Conservation (phyloP, 2,329 filamentous ascomycete genomes). For the Paradendryphiella salina region DNA sequence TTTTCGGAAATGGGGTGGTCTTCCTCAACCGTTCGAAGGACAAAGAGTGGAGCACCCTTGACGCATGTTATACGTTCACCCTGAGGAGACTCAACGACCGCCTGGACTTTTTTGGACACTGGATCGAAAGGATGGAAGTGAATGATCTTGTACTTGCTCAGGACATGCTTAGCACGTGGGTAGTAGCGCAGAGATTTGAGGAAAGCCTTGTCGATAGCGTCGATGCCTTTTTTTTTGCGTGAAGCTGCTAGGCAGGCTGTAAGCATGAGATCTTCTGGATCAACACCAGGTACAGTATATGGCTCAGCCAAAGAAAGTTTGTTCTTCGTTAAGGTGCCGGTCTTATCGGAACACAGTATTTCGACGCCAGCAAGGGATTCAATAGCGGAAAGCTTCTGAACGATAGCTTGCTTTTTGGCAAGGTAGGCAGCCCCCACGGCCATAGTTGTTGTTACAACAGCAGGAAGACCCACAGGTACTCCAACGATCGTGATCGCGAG, state of each 20-base stretch:
- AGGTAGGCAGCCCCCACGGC: conserved; percentile 90
- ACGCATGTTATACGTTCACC: conserved; percentile 86
- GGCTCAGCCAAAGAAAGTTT: conserved; percentile 86
- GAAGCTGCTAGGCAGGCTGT: conserved; percentile 88
- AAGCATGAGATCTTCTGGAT: conserved; percentile 86
- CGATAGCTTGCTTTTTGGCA: conserved; percentile 89
- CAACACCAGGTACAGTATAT: conserved; percentile 79
- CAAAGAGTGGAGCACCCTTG: conserved; percentile 87
- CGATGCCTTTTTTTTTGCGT: conserved; percentile 94
- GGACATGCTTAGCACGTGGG: conserved; percentile 76
- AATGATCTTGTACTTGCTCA: conserved; percentile 81
- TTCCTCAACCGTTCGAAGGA: conserved; percentile 84
- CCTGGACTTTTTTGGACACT: conserved; percentile 89
- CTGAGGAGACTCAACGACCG: conserved; percentile 78
- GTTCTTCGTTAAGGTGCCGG: conserved; percentile 91
- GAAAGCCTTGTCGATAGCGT: conserved; percentile 94
- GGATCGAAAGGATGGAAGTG: conserved; percentile 89
- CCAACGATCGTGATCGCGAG: conserved; percentile 88
- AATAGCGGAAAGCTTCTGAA: conserved; percentile 89
- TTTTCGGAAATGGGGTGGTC: conserved; percentile 77
- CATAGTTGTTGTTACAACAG: conserved; percentile 93
- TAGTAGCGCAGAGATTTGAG: conserved; percentile 82
- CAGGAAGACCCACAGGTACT: conserved; percentile 89
- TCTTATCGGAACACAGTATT: conserved; percentile 94
- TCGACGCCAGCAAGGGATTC: conserved; percentile 91